These are phyloP conservation scores for Lipomyces yarrowii DNA, from an alignment of 1,139 yeast genomes.

Conservation along the genomic window DNA sequence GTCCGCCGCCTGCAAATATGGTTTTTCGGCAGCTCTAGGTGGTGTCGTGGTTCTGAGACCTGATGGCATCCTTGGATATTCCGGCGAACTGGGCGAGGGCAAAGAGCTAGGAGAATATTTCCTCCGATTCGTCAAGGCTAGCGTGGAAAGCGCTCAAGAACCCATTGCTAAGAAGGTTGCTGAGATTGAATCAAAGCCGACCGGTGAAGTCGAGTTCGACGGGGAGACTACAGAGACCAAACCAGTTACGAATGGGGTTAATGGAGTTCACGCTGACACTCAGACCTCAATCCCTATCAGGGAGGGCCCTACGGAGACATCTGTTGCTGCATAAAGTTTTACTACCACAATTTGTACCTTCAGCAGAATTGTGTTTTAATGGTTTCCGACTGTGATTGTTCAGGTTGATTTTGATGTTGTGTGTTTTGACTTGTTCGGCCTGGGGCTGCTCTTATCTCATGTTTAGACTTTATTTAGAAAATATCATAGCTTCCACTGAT, in stretches of 20 bases:
- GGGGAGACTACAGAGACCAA: not conserved
- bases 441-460: not conserved
- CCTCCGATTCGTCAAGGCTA: not conserved
- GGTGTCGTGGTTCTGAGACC: not conserved
- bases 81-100: not conserved
- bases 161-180: not conserved
- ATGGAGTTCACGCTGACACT: not conserved
- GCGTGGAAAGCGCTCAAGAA: not conserved
- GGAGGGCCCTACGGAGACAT: not conserved
- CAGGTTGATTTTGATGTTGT: not conserved
- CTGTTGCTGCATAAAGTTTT: not conserved
- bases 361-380: not conserved
- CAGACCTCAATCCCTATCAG: not conserved
- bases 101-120: not conserved
- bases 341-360: not conserved
- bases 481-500: not conserved
- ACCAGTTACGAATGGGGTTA: not conserved
- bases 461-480: not conserved
- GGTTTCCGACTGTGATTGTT: not conserved
- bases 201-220: not conserved
- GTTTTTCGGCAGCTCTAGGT: not conserved
- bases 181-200: not conserved
- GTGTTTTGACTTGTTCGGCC: not conserved
- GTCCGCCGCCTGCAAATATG: not conserved
- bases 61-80: not conserved